Base-by-base conservation (phyloP, 805 yeast genomes). In the Pichia rugopelliculosa region DNA sequence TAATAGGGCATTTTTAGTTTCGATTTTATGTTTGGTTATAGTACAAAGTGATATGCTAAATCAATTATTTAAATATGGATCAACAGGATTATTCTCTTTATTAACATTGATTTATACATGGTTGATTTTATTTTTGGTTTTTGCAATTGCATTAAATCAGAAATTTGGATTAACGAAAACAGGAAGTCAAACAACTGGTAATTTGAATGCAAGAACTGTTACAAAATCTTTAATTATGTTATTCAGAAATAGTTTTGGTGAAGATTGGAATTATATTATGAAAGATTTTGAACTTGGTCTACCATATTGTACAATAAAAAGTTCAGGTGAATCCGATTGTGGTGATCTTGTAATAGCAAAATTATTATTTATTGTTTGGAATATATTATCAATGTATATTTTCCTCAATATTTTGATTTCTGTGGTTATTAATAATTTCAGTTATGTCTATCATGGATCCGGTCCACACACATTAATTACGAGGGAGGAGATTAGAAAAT, bases 231-330 rank as follows among this genome's bases (percentile, higher is more conserved):
- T 91, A 58, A 76, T 91, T 42, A 62, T 90, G 39, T 66, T 91
- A 18, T 91, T 91, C 67, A 75, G 88, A 51, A 79, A 84, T 72
- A 85, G 95, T 69, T 88, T 91, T 64, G 99, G 96, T 6, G 98
- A 91, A 66, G 96, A 95, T 2, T 91, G 99, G 99, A 91, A 91
- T 60, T 79, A 84, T 57, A 76, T 87, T 30, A 82, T 93, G 93
- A 72, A 73, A 39, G 98, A 91, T 62, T 83, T 77, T 59, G 71
- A 81, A 1, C 62, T 90, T 4, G 69, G 66, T n/a, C 53, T 66
- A 0, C 98, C 98, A 0, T 80, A 68, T 55, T 91, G 99, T 59
- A 65, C 75, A 1, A 20, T 23, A 1, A 47, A 47, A 17, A 23
- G 41, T 5, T 38, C 24, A 27, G 51, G 53, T 15, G 72, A 72